These are phyloP conservation scores for Boletus rubropictus DNA, from an alignment of 768 basidiomycete genomes.

Conservation along the genomic window DNA sequence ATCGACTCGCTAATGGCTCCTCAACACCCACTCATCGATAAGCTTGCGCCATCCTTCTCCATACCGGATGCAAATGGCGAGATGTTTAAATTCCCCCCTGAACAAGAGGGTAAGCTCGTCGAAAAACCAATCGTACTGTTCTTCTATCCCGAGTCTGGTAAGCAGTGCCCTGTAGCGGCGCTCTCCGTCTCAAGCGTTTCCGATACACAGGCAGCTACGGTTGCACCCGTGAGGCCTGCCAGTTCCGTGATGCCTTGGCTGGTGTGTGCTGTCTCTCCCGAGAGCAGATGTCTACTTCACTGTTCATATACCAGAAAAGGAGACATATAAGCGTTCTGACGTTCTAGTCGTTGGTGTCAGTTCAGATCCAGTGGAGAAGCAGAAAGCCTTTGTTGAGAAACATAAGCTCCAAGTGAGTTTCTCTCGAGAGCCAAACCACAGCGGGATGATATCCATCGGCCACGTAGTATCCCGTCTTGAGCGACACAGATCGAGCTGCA, in stretches of 20 bases:
- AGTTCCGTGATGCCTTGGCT: constrained; percentile 72
- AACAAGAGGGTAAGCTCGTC: constrained; percentile 34
- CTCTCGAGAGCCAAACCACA: background rate
- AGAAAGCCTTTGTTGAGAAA: constrained; percentile 70
- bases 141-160: constrained; percentile 74
- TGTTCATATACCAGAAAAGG: constrained; percentile 42
- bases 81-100: constrained; percentile 54
- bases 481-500: constrained; percentile 58
- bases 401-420: constrained; percentile 54
- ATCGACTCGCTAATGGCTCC: constrained; percentile 34
- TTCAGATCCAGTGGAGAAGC: constrained; percentile 63
- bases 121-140: constrained; percentile 61
- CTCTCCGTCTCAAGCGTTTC: background rate
- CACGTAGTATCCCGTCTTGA: constrained; percentile 69
- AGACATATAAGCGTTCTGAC: constrained; percentile 57
- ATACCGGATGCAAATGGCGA: constrained; percentile 62
- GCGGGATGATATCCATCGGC: background rate
- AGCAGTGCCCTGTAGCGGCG: constrained; percentile 12
- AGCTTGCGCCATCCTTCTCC: constrained; percentile 60
- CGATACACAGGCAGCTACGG: constrained; percentile 53
- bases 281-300: background rate
- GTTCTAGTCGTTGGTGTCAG: constrained; percentile 71
- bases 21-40: constrained; percentile 49
- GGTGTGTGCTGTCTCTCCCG: constrained; percentile 35
- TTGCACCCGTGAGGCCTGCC: constrained; percentile 78